Conservation (phyloP, 306 rosid genomes). For the Elaeagnus macrophylla region DNA sequence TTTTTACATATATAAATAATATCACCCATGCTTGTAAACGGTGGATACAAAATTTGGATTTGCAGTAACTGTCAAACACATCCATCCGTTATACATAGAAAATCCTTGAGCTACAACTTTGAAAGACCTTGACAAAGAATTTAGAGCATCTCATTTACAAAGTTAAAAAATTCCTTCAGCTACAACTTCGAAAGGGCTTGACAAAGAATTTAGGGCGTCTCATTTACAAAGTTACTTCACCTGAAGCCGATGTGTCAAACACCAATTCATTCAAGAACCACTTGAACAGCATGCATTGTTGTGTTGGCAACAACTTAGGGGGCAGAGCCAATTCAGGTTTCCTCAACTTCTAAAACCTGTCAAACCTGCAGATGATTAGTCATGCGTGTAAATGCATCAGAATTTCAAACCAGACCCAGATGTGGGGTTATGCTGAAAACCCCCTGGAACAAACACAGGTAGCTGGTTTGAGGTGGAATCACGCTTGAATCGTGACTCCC, state of each 20-base stretch:
- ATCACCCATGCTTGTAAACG: too few species aligned
- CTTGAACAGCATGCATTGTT: constrained; percentile 3
- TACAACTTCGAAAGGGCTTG: constrained; percentile 16
- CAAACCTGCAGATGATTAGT: constrained; percentile 6
- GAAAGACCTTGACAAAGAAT: constrained; percentile 5
- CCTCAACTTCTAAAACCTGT: constrained; percentile 7
- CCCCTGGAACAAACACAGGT: constrained; percentile 86
- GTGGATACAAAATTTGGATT: too few species aligned
- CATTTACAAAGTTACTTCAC: constrained; percentile 29
- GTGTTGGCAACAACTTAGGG: constrained; percentile 12
- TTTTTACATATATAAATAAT: too few species aligned
- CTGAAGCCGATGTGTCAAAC: constrained; percentile 16
- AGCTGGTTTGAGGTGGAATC: constrained; percentile 81
- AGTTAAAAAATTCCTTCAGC: constrained; percentile 20
- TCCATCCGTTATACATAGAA: constrained; percentile 7
- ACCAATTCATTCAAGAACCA: constrained; percentile 22
- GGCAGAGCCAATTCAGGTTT: constrained; percentile 1
- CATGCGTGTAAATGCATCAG: constrained; percentile 14
- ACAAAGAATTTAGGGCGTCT: constrained; percentile 11
- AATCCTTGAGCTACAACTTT: constrained; percentile 20
- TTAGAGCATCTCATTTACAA: constrained; percentile 27
- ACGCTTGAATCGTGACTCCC: constrained; percentile 74
- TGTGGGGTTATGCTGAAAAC: constrained; percentile 42
- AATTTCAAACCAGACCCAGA: constrained; percentile 48
- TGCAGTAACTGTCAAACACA: not conserved